A percentile compares a stretch with the other conserved stretches of the same genome.
Conservation (phyloP, 2,329 filamentous ascomycete genomes). For the Thielaviopsis ethacetica region DNA sequence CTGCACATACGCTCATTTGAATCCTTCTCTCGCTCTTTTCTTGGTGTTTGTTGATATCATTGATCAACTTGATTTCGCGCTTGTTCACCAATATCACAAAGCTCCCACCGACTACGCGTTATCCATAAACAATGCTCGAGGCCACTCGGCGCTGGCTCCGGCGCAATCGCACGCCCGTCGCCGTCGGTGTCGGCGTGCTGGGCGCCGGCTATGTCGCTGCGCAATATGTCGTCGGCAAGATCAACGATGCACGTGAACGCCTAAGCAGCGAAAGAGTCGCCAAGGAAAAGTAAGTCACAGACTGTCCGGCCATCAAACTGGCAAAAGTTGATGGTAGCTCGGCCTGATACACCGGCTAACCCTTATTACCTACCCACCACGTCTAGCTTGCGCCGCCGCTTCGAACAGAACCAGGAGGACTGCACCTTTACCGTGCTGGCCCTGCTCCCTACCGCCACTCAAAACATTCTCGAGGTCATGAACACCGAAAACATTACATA, state of each 20-base stretch:
- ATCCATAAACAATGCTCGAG: constrained; percentile 34
- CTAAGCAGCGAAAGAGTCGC: constrained; percentile 93
- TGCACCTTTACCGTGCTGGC: constrained; percentile 97
- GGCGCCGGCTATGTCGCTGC: constrained; percentile 83
- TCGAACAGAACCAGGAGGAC: constrained; percentile 98
- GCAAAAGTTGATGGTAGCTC: constrained; percentile 1
- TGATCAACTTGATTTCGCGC: background rate
- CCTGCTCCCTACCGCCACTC: constrained; percentile 76
- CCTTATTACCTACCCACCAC: constrained; percentile 12
- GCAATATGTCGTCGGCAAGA: constrained; percentile 82
- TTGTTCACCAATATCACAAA: background rate
- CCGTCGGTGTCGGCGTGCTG: constrained; percentile 72
- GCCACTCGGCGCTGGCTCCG: constrained; percentile 80
- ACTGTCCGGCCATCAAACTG: background rate
- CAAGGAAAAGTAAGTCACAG: constrained; percentile 67
- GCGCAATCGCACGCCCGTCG: constrained; percentile 79
- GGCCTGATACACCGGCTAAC: background rate
- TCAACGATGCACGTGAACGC: constrained; percentile 84
- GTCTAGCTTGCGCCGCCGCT: constrained; percentile 71
- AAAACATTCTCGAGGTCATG: constrained; percentile 73
- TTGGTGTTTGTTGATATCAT: background rate
- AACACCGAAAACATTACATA: constrained; percentile 87
- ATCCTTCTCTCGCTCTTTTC: background rate
- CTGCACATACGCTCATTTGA: background rate
- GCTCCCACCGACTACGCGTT: background rate